These are phyloP conservation scores for Haplosporangium sp. DNA, from an alignment of 371 early-diverging fungal genomes.

Conservation along the genomic window DNA sequence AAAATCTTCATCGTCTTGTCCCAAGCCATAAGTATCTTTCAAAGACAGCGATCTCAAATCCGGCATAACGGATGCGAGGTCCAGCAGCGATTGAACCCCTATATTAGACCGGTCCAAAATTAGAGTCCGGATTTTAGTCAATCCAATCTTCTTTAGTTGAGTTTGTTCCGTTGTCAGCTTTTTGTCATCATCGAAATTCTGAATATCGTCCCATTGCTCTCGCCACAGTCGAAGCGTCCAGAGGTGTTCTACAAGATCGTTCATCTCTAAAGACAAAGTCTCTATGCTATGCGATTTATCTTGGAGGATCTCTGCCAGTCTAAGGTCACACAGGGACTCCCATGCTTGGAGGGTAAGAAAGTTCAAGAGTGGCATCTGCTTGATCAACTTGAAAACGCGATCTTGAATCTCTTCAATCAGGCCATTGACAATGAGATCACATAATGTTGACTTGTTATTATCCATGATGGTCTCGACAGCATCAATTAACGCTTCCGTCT, in stretches of 20 bases:
- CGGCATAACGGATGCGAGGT: constrained; percentile 20
- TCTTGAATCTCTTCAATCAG: not conserved
- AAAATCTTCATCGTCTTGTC: not conserved
- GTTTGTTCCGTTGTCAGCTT: not conserved
- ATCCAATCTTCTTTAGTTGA: not conserved
- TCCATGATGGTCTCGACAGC: not conserved
- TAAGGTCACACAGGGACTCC: not conserved
- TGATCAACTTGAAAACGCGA: not conserved
- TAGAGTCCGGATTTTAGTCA: constrained; percentile 11
- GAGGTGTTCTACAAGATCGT: not conserved
- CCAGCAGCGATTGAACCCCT: not conserved
- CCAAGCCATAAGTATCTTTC: constrained; percentile 1
- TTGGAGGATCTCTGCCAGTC: not conserved
- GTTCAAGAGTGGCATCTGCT: constrained; percentile 4
- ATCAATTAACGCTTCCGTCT: not conserved
- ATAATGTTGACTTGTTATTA: constrained; percentile 2
- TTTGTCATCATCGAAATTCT: not conserved
- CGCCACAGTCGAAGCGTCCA: constrained; percentile 15
- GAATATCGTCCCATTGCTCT: not conserved
- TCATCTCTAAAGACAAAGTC: constrained; percentile 12
- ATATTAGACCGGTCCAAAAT: constrained; percentile 13
- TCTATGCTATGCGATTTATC: not conserved
- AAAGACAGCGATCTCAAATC: constrained; percentile 16
- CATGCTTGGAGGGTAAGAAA: constrained; percentile 3
- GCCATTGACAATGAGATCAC: not conserved